Conservation (phyloP, 1,139 yeast genomes). For the Geotrichum macrosporum region DNA sequence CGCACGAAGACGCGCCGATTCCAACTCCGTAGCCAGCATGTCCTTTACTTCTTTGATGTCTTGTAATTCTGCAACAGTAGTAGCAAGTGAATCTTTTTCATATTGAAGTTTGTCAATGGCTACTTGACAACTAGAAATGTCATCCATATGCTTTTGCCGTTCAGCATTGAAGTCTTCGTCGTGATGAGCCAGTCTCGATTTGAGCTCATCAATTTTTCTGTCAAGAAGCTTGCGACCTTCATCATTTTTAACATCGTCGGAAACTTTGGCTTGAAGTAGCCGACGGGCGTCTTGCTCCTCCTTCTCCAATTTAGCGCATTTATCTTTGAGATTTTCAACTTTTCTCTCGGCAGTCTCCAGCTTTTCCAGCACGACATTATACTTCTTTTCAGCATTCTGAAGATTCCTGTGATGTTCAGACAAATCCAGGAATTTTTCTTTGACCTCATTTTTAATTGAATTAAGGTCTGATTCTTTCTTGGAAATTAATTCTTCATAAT, state of each 20-base stretch:
- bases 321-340: slow-evolving; percentile 29
- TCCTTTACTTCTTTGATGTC: slow-evolving; percentile 26
- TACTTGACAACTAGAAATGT: slow-evolving; percentile 30
- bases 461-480: slow-evolving; percentile 41
- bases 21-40: slow-evolving; percentile 27
- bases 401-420: slow-evolving; percentile 18
- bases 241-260: slow-evolving; percentile 29
- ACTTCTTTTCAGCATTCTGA: slow-evolving; percentile 25
- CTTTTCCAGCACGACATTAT: slow-evolving; percentile 24
- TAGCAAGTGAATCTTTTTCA: slow-evolving; percentile 26
- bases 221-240: slow-evolving; percentile 29
- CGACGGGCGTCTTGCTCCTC: slow-evolving; percentile 31
- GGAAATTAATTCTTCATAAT: slow-evolving; percentile 38
- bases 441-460: slow-evolving; percentile 28
- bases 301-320: slow-evolving; percentile 31
- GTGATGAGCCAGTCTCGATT: slow-evolving; percentile 29
- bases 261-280: slow-evolving; percentile 32
- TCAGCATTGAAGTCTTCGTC: slow-evolving; percentile 30
- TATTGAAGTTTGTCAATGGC: slow-evolving; percentile 27
- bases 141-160: slow-evolving; percentile 27
- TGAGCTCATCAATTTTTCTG: slow-evolving; percentile 28
- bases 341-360: slow-evolving; percentile 28
- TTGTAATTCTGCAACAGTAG: slow-evolving; percentile 22
- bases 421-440: slow-evolving; percentile 29
- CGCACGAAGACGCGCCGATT: slow-evolving; percentile 27